A percentile compares a stretch with the other conserved stretches of the same genome.
These are phyloP conservation scores for Chaetomiaceae sp. DNA, from an alignment of 2,329 filamentous ascomycete genomes.

Conservation along the genomic window DNA sequence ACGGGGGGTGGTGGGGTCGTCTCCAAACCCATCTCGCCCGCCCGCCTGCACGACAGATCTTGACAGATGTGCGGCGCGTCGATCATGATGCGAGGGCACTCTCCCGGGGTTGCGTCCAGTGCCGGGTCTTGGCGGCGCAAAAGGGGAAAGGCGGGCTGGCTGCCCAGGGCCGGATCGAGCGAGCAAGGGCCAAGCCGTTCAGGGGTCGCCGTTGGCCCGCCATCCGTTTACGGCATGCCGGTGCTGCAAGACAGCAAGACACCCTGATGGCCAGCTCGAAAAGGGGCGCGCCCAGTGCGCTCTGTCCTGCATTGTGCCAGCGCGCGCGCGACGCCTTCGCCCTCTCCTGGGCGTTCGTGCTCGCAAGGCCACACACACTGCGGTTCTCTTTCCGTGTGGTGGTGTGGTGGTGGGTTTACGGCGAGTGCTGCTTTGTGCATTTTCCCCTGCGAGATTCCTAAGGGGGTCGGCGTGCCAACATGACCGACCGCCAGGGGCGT, in stretches of 20 bases:
- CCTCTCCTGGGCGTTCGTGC: too few species aligned
- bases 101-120: slow-evolving; percentile 16
- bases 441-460: slow-evolving; percentile 4
- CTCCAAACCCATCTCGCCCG: slow-evolving; percentile 15
- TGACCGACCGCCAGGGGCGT: too few species aligned
- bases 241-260: not conserved
- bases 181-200: slow-evolving; percentile 2
- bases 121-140: slow-evolving; percentile 16
- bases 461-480: too few species aligned
- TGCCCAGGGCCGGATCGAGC: slow-evolving; percentile 10
- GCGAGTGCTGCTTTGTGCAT: too few species aligned
- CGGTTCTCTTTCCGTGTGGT: too few species aligned
- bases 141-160: slow-evolving; percentile 14
- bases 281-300: not conserved
- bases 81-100: slow-evolving; percentile 25
- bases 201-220: slow-evolving; percentile 1
- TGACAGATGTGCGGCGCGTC: slow-evolving; percentile 25
- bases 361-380: too few species aligned
- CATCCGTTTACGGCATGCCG: slow-evolving; percentile 11
- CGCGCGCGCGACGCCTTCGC: too few species aligned
- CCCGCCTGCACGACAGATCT: slow-evolving; percentile 27
- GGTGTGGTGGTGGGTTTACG: too few species aligned
- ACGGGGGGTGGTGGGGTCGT: too few species aligned
- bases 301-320: too few species aligned
- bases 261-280: slow-evolving; percentile 7